Evolutionary conservation across 202 grass and related monocot species (phyloP), one percentile per base, ranked within the genome.

Genomic region (Carex arenaria): DNA sequence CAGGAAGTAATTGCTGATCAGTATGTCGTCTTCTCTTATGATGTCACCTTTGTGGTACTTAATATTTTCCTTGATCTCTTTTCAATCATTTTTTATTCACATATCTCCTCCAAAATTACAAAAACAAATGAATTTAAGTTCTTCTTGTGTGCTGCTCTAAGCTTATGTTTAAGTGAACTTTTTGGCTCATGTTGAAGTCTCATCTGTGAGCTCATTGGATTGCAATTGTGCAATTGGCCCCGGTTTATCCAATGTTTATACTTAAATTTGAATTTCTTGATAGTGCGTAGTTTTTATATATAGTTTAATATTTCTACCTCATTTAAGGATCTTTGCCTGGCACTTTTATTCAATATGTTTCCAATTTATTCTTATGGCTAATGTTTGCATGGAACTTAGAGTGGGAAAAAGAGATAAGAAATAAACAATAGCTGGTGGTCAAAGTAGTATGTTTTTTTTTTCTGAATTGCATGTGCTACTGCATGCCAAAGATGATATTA

Each of bases 1-100:
- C 91, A 99, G 85, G 96, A 96, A 87, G 93, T 99, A 64, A 86
- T 67, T 42, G 72, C 87, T 31, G 91, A 96, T 85, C 62, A 85
- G 74, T 84, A 89, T 85, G 82, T 96, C 68, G 89, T 99, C 59
- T 99, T 99, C 84, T 92, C 96, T 42, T 99, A 96, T 78, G 96
- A 96, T 22, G 89, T 96, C 91, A 89, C 74, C 71, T 99, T 99
- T 85, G 82, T 90, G 96, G 96, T 99, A 90, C 81, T 87, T 10
- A 3, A 2, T 65, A 54, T 67, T 68, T 22, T 43, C 64, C 64
- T 43, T 81, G 36, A 62, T 64, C 22, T 65, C 38, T 81, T 81
- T 64, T 30, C 4, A 65, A 81, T 65, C 18, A 65, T 45, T 64
- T 47, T 61, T 65, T 15, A 65, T 49, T 81, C 34, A 26, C 38